Base-by-base conservation (phyloP, 345 rosid species). In the Pugionium cornutum region DNA sequence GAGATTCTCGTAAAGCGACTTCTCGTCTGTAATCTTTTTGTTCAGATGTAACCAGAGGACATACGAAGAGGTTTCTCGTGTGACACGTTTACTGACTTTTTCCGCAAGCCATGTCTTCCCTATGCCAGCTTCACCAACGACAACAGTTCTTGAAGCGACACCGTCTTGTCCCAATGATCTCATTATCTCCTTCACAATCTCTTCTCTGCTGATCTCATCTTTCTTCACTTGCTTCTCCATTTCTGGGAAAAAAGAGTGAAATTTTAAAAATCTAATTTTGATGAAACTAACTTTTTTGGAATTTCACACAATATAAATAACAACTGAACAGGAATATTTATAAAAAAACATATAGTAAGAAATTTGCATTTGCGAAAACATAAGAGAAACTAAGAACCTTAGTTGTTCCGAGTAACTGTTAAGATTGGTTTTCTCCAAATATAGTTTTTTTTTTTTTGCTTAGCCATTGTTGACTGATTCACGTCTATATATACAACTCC, bases 21-120 rank as follows among this genome's bases (percentile, higher is more conserved):
- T 8, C 28, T 43, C n/a, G 2, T 34, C 39, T 18, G 51, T 25
- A 37, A 42, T 60, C 34, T 5, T 51, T 34, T 9, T 59, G 74
- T 67, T 74, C 4, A 74, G 59, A 60, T 67, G 53, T 67, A 74
- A 67, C 77, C 77, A 74, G 64, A 54, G 45, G 67, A 67, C 73
- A 44, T 0, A 7, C 2, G 37, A 35, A 58, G 55, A 18, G 0
- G 4, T 11, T 32, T 8, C 37, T 53, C 44, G 1, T 3, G 0
- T 29, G 1, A 60, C 43, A 66, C 25, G 67, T 7, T 74, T 2
- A 53, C 53, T 59, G 9, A 53, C 58, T 59, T 66, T 4, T 46
- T 62, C 8, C 33, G 77, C 67, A 67, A 74, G 63, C 77, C 77
- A 74, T 33, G 77, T 60, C 64, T 74, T 74, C 11, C 77, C 77